phyloP scores from a whole-genome alignment of 768 basidiomycete species.

The Hygrophoropsis aurantiaca region DNA sequence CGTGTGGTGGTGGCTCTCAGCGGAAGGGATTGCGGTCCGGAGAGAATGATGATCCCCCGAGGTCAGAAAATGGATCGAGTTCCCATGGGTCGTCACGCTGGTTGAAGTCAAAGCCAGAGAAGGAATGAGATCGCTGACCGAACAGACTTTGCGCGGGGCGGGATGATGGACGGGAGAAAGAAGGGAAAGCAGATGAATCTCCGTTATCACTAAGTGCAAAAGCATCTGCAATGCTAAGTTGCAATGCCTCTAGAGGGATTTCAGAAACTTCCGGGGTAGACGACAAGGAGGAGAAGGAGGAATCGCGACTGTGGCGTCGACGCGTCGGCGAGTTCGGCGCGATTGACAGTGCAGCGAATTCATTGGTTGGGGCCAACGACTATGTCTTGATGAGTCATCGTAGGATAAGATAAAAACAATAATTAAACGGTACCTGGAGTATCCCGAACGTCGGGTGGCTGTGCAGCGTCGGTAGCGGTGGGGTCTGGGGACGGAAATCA shows the following conservation, averaged over 20 bases:
- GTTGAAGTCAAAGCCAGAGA: constrained; percentile 35
- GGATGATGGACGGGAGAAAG: constrained; percentile 17
- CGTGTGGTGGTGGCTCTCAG: constrained; percentile 31
- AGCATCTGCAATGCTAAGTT: constrained; percentile 37
- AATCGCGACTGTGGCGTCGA: constrained; percentile 40
- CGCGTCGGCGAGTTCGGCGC: constrained; percentile 51
- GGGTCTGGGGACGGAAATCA: constrained; percentile 39
- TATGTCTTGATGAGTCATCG: constrained; percentile 23
- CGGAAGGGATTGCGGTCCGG: constrained; percentile 49
- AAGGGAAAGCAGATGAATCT: constrained; percentile 24
- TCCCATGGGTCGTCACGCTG: constrained; percentile 38
- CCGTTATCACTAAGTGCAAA: constrained; percentile 38
- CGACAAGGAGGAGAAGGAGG: constrained; percentile 54
- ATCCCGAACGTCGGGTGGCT: constrained; percentile 18
- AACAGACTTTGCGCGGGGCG: constrained; percentile 33
- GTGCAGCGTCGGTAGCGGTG: constrained; percentile 21
- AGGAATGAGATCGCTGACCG: constrained; percentile 44
- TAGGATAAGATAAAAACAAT: background rate
- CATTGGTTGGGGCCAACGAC: constrained; percentile 35
- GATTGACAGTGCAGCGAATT: constrained; percentile 58
- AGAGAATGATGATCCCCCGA: constrained; percentile 37
- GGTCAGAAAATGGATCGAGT: constrained; percentile 42
- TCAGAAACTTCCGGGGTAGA: constrained; percentile 53
- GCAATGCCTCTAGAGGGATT: constrained; percentile 38
- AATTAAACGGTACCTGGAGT: constrained; percentile 21